Evolutionary conservation across 257 asterid genomes (phyloP).

Genomic region (Solanum arcanum): DNA sequence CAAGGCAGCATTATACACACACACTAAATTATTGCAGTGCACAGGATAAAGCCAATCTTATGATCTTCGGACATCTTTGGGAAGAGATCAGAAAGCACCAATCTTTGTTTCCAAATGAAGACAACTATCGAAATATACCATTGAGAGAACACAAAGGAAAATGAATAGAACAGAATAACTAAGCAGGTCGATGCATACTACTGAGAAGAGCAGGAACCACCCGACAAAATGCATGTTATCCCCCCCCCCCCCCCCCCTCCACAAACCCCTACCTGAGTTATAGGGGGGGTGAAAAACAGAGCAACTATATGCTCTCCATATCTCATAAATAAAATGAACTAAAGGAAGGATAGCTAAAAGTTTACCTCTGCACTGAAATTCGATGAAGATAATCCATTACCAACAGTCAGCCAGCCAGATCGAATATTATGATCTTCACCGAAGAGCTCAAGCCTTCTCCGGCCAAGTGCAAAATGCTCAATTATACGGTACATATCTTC

Average conservation of each 20-base stretch:
- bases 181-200: not conserved
- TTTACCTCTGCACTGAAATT: slow-evolving; percentile 79
- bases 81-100: not conserved
- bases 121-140: not conserved
- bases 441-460: slow-evolving; percentile 97
- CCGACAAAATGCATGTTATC: not conserved
- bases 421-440: slow-evolving; percentile 99
- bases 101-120: not conserved
- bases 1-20: not conserved
- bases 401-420: slow-evolving; percentile 95
- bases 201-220: not conserved
- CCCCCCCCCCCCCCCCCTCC: not conserved
- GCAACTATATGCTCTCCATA: not conserved
- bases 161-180: not conserved
- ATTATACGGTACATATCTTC: slow-evolving; percentile 95
- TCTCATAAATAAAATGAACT: not conserved
- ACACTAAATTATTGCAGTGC: not conserved
- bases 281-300: not conserved
- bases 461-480: slow-evolving; percentile 98
- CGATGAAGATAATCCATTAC: slow-evolving; percentile 80
- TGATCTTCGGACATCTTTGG: not conserved
- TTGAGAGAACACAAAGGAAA: not conserved
- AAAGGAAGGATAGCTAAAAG: not conserved
- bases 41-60: not conserved
- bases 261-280: not conserved